phyloP scores from a whole-genome alignment of 345 rosid species.

The Lumnitzera racemosa region DNA sequence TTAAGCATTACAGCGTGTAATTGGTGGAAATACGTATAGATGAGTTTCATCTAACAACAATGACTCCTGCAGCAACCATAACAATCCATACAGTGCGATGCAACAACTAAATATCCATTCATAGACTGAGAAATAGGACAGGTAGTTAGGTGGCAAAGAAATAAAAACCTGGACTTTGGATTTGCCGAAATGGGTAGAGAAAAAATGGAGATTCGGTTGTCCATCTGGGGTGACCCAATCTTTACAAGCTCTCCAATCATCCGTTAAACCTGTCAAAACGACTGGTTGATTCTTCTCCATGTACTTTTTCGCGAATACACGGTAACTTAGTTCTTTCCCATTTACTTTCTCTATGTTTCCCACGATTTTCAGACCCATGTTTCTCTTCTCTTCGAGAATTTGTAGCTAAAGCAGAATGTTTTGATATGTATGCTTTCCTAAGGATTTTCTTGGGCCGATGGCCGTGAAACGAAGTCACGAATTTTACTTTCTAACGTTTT shows the following conservation, averaged over 20 bases:
- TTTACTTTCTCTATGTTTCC: conserved; percentile 64
- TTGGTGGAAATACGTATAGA: too few relatives aligned
- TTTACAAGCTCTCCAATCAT: conserved; percentile 66
- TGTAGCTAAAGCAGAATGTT: too few relatives aligned
- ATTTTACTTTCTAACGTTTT: too few relatives aligned
- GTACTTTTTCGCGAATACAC: conserved; percentile 56
- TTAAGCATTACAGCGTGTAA: too few relatives aligned
- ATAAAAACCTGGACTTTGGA: conserved; percentile 73
- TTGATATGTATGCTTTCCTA: too few relatives aligned
- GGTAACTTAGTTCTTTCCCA: conserved; percentile 53
- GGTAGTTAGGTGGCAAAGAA: background rate
- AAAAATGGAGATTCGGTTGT: conserved; percentile 51
- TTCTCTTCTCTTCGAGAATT: background rate
- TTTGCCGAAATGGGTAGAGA: conserved; percentile 57
- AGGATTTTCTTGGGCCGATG: too few relatives aligned
- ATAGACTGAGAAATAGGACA: background rate
- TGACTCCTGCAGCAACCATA: too few relatives aligned
- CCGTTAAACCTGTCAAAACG: conserved; percentile 64
- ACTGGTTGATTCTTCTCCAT: conserved; percentile 68
- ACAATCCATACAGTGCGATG: too few relatives aligned
- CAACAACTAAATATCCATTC: background rate
- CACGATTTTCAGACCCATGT: conserved; percentile 52
- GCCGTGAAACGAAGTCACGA: too few relatives aligned
- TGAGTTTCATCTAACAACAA: too few relatives aligned
- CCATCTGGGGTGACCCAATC: conserved; percentile 67